phyloP scores from a whole-genome alignment of 805 yeast species.

The Suhomyces kilbournensis region DNA sequence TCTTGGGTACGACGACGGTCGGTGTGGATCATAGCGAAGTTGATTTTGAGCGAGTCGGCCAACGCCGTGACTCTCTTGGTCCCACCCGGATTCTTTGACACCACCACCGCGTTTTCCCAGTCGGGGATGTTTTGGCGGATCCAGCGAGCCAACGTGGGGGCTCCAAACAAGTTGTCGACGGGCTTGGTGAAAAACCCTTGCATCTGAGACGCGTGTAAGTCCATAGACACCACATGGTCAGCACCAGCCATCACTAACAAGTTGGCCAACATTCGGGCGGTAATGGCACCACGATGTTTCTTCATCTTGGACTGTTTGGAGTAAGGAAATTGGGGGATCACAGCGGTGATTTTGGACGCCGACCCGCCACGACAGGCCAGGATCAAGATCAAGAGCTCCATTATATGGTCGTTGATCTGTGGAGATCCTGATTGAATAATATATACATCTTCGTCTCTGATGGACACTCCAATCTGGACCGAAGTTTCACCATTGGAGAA shows the following conservation, averaged over 20 bases:
- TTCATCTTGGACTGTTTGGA: slow-evolving; percentile 98
- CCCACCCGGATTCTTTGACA: slow-evolving; percentile 99
- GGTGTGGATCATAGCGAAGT: slow-evolving; percentile 98
- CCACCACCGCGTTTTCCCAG: slow-evolving; percentile 87
- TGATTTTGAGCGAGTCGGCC: slow-evolving; percentile 94
- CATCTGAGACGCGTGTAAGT: slow-evolving; percentile 95
- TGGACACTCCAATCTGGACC: slow-evolving; percentile 91
- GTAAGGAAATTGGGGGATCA: slow-evolving; percentile 96
- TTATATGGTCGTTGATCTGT: slow-evolving; percentile 86
- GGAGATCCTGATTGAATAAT: slow-evolving; percentile 88
- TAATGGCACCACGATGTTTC: slow-evolving; percentile 97
- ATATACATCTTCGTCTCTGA: slow-evolving; percentile 95
- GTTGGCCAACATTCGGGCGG: slow-evolving; percentile 97
- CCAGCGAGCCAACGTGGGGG: slow-evolving; percentile 96
- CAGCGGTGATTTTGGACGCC: slow-evolving; percentile 96
- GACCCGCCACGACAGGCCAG: slow-evolving; percentile 98
- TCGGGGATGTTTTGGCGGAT: slow-evolving; percentile 85
- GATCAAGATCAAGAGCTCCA: slow-evolving; percentile 91
- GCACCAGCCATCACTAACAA: slow-evolving; percentile 97
- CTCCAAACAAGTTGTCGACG: slow-evolving; percentile 94
- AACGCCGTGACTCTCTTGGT: slow-evolving; percentile 96
- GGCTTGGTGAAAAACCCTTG: slow-evolving; percentile 98
- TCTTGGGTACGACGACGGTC: slow-evolving; percentile 91
- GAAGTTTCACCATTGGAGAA: slow-evolving; percentile 98
- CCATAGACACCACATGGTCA: slow-evolving; percentile 98